Percentiles rank a stretch among this genome's conserved stretches.
These are phyloP conservation scores for Colletotrichum brevisporum DNA, from an alignment of 2,329 filamentous ascomycete genomes.

Conservation along the genomic window DNA sequence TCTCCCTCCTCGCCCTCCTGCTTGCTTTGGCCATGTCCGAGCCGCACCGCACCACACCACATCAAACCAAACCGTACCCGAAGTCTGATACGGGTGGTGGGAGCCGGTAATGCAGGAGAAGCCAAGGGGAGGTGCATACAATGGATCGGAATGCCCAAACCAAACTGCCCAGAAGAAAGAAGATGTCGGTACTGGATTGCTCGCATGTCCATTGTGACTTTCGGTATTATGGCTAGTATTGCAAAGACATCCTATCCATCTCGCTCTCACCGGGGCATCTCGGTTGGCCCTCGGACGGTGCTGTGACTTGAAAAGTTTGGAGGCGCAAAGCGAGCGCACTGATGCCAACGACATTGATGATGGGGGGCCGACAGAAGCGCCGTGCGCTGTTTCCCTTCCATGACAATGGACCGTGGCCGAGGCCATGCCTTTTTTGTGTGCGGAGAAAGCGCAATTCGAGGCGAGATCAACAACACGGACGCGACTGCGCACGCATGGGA, in stretches of 20 bases:
- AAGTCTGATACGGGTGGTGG: slow-evolving; percentile 12
- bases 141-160: neutral
- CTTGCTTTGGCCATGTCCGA: slow-evolving; percentile 8
- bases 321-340: slow-evolving; percentile 34
- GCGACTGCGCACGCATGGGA: too few relatives aligned
- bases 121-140: slow-evolving; percentile 21
- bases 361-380: slow-evolving; percentile 17
- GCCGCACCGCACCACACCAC: neutral
- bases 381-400: slow-evolving; percentile 19
- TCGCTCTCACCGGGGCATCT: neutral
- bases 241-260: neutral
- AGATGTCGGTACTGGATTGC: slow-evolving; percentile 5
- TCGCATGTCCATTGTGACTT: neutral
- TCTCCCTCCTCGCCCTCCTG: neutral
- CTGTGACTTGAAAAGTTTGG: slow-evolving; percentile 39
- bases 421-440: neutral
- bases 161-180: neutral
- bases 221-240: too few relatives aligned
- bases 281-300: slow-evolving; percentile 38
- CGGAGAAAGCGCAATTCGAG: slow-evolving; percentile 18
- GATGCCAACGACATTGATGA: slow-evolving; percentile 23
- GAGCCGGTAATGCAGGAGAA: slow-evolving; percentile 22
- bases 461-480: neutral
- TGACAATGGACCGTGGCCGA: slow-evolving; percentile 2
- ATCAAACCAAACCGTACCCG: neutral